Percentiles rank a stretch among this genome's conserved stretches.
Evolutionary conservation across 495 filamentous ascomycete genomes (phyloP).

Genomic region (Aspergillus saccharolyticus): DNA sequence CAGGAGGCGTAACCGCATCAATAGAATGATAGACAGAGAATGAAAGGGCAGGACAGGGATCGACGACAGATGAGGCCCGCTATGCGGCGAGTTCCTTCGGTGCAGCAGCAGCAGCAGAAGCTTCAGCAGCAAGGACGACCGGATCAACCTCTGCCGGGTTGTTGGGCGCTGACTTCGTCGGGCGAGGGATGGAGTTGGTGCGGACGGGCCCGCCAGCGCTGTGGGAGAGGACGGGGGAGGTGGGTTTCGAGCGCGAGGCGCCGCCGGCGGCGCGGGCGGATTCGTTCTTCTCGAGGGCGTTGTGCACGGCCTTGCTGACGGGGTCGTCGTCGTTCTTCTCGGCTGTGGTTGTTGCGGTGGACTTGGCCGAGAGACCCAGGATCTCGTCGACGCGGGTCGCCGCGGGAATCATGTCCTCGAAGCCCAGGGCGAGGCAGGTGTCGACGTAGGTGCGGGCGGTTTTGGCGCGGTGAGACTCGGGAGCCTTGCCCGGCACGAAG

Average conservation of each 20-base stretch:
- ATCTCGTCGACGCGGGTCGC: conserved; percentile 60
- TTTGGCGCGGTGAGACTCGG: conserved; percentile 50
- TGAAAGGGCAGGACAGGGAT: too few species aligned
- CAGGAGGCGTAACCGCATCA: too few species aligned
- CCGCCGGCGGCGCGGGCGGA: conserved; percentile 42
- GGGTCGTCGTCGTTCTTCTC: conserved; percentile 22
- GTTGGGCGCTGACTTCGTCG: conserved; percentile 10
- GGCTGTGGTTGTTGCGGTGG: too few species aligned
- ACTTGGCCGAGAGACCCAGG: conserved; percentile 53
- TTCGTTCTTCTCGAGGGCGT: conserved; percentile 47
- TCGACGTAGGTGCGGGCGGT: conserved; percentile 59
- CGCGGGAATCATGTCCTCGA: conserved; percentile 51
- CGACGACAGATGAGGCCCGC: too few species aligned
- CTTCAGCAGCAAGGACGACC: conserved; percentile 18
- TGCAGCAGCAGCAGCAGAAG: conserved; percentile 15
- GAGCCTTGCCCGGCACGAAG: conserved; percentile 74
- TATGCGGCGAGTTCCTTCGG: conserved; percentile 28
- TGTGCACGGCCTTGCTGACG: conserved; percentile 44
- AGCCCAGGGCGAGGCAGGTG: conserved; percentile 55
- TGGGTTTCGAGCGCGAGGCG: conserved; percentile 26
- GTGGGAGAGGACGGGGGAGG: conserved; percentile 18
- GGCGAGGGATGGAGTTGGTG: conserved; percentile 32
- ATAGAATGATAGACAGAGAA: too few species aligned
- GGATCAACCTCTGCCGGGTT: conserved; percentile 17
- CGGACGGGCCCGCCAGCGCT: conserved; percentile 37